Base-by-base conservation (phyloP, 495 filamentous ascomycete species). In the Astrothelium subdiscretum region DNA sequence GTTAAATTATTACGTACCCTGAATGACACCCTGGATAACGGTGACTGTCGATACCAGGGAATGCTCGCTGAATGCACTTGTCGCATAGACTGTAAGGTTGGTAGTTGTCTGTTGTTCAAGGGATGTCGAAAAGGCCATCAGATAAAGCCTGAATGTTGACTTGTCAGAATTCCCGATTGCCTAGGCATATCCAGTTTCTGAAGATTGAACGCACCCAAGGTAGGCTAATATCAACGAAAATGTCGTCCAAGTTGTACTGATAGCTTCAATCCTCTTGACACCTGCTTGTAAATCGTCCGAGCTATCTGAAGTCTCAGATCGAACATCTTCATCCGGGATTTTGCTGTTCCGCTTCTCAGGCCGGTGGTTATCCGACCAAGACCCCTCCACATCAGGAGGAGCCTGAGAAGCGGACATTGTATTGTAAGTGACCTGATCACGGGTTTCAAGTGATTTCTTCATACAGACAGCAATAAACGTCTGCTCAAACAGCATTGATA, bases 1-100 rank as follows among this genome's bases (percentile, higher is more conserved):
- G 60, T 15, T 58, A 43, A 27, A 31, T 27, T n/a, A 15, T 15
- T 20, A 58, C 76, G 58, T 65, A 81, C 80, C 78, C 66, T 82
- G 80, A 52, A 85, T 80, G 42, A 85, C 80, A 73, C 79, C 77
- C 63, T 83, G 80, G 15, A 85, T 75, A 13, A 84, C 80, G 18
- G 78, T 71, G 20, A 83, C 80, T 2, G 82, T 83, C 2, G 81
- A 77, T 13, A 84, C 79, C 67, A 83, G 69, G 1, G 82, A 83
- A 62, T 84, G 82, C 59, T 78, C 76, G 35, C 74, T 75, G 65
- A 85, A 85, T n/a, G 82, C 75, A 68, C 80, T 83, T 20, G 82
- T 85, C 12, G 81, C 81, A 73, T 80, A 83, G 22, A 79, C 75
- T 3, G 80, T 79, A 44, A 83, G 70, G 32, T 79, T 82, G 67